Percentiles rank a stretch among this genome's conserved stretches.
Conservation (phyloP, 2,329 filamentous ascomycete genomes). For the Blumeria graminis region DNA sequence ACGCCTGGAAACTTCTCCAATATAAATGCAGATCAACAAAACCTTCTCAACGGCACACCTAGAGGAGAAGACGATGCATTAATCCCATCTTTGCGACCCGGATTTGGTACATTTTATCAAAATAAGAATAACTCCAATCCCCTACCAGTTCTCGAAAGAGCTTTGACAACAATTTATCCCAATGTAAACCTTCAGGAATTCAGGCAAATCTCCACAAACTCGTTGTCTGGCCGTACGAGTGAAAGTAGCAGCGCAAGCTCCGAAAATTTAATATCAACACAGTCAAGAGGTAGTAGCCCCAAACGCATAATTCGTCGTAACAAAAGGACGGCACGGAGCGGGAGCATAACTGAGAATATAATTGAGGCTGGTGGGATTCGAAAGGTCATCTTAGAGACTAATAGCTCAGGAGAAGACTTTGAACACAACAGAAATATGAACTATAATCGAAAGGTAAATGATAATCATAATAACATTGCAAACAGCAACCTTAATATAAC, state of each 20-base stretch:
- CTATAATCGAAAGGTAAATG: not conserved
- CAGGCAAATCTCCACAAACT: not conserved
- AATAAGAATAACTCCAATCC: conserved; percentile 8
- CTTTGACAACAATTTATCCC: not conserved
- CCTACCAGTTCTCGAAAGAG: not conserved
- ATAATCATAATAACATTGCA: not conserved
- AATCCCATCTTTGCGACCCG: conserved; percentile 32
- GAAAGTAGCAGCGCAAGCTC: conserved; percentile 10
- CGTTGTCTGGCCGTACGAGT: conserved; percentile 6
- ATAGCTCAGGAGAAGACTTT: conserved; percentile 13
- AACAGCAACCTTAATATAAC: no score
- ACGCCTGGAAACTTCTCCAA: not conserved
- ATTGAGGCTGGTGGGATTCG: conserved; percentile 48
- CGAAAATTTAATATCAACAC: conserved; percentile 12
- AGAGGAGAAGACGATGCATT: conserved; percentile 38
- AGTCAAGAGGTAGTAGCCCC: conserved; percentile 13
- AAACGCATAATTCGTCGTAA: conserved; percentile 14
- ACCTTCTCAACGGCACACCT: conserved; percentile 17
- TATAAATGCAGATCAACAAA: not conserved
- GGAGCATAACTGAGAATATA: conserved; percentile 59
- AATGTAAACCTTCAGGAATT: not conserved
- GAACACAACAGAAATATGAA: not conserved
- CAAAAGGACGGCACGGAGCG: conserved; percentile 35
- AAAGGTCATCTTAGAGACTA: conserved; percentile 53
- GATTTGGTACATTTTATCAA: conserved; percentile 22